Conservation (phyloP, 192 early-diverging fungal species). For the Spizellomyces punctatus region DNA sequence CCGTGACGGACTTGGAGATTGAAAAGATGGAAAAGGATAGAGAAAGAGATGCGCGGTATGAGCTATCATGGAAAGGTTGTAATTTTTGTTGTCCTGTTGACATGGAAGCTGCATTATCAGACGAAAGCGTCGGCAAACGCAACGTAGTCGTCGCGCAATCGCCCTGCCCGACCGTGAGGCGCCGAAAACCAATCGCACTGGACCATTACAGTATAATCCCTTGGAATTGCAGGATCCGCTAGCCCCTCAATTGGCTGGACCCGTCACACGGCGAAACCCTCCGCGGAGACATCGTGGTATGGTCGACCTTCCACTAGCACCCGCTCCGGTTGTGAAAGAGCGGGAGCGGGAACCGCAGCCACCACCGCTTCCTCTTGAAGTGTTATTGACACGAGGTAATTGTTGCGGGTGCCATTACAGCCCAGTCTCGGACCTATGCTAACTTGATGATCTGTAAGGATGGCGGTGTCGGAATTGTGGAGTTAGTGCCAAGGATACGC, state of each 20-base stretch:
- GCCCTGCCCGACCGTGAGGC: conserved; percentile 71
- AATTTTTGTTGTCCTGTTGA: no score
- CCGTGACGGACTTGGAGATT: conserved; percentile 44
- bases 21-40: conserved; percentile 84
- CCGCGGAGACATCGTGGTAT: not conserved
- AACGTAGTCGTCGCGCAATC: conserved; percentile 62
- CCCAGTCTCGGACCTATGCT: not conserved
- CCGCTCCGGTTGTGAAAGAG: not conserved
- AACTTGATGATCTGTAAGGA: not conserved
- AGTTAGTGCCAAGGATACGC: conserved; percentile 18
- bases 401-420: no score
- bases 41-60: conserved; percentile 66
- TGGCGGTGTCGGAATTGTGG: conserved; percentile 43
- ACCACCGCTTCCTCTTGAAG: not conserved
- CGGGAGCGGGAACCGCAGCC: not conserved
- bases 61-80: no score
- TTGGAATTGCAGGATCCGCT: conserved; percentile 6
- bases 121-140: conserved; percentile 82
- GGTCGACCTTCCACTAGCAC: not conserved
- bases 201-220: conserved; percentile 14
- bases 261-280: conserved; percentile 3
- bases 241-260: not conserved
- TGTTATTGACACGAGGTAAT: not conserved
- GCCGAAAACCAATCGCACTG: conserved; percentile 65
- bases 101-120: conserved; percentile 33